Evolutionary conservation across 306 rosid species (phyloP), one percentile per base, ranked within the genome.

Genomic region (Comarum palustre): DNA sequence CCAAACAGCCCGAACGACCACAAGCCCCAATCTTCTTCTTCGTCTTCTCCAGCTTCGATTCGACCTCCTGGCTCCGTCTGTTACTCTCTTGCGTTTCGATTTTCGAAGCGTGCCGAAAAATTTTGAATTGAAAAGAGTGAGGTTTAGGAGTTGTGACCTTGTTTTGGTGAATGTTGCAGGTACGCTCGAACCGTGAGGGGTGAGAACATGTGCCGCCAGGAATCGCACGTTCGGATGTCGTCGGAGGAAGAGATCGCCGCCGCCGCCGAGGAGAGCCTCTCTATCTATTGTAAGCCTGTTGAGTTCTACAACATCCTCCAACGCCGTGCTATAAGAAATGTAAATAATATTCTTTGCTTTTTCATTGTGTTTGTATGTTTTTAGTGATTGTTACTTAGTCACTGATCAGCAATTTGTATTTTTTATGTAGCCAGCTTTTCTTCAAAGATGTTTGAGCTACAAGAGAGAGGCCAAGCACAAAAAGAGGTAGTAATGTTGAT

Each of bases 381-480:
- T n/a, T n/a, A 39, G 9, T 27, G 25, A 39, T 11, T 68, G 34
- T 74, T 31, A 80, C 78, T 87, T 48, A 85, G 64, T 77, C 20
- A 72, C 39, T 68, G 45, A 62, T 31, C 59, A 36, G 68, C 29
- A 6, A 10, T 68, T 16, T 39, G 12, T n/a, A n/a, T n/a, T 39
- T 39, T 39, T 39, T 2, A 2, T 89, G 80, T 64, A 94, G 97
- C 96, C 93, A 19, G 54, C 69, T 9, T 87, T 85, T 80, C 89
- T 91, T 63, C 89, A 81, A 63, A 95, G 93, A 78, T 85, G 97
- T 82, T 83, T 95, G 81, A 76, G 80, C 81, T 88, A 90, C 90
- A 87, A 69, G 77, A 86, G 81, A 76, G 76, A 87, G 82, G 86
- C 86, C 15, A 90, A 86, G 82, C 81, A 84, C 69, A 83, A 86